Conservation (phyloP, 2,329 filamentous ascomycete genomes). For the Colletotrichum sp. region DNA sequence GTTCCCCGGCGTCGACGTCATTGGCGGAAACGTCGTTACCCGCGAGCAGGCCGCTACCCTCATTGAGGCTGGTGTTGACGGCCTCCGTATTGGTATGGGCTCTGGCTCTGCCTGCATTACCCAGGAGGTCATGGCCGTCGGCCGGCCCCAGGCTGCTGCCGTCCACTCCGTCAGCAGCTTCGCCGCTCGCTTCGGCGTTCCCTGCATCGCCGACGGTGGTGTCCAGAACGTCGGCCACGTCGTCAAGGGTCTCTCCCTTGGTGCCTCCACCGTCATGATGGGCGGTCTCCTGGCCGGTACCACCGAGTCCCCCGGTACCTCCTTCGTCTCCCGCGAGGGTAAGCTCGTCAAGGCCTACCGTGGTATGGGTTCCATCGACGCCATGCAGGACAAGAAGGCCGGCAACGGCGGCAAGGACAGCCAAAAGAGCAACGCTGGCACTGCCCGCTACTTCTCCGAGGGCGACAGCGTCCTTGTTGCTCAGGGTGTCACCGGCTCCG, state of each 20-base stretch:
- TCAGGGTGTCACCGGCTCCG: conserved; percentile 90
- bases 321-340: conserved; percentile 94
- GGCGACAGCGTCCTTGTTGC: conserved; percentile 93
- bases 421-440: conserved; percentile 89
- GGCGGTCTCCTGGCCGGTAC: conserved; percentile 96
- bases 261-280: conserved; percentile 98
- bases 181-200: conserved; percentile 91
- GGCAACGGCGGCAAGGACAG: conserved; percentile 74
- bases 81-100: conserved; percentile 98
- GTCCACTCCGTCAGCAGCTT: conserved; percentile 91
- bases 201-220: conserved; percentile 96
- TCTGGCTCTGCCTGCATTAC: conserved; percentile 98
- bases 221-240: conserved; percentile 99
- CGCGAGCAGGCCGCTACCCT: conserved; percentile 92
- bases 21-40: conserved; percentile 98
- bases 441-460: conserved; percentile 97
- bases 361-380: conserved; percentile 98
- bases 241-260: conserved; percentile 95
- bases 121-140: conserved; percentile 99
- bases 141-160: conserved; percentile 91
- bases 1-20: conserved; percentile 88
- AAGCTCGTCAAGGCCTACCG: conserved; percentile 99
- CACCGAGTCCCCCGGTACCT: conserved; percentile 95
- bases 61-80: conserved; percentile 93
- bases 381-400: conserved; percentile 99